A percentile compares a stretch with the other conserved stretches of the same genome.
Conservation (phyloP, 441 rosid species). For the Aleurites moluccanus region DNA sequence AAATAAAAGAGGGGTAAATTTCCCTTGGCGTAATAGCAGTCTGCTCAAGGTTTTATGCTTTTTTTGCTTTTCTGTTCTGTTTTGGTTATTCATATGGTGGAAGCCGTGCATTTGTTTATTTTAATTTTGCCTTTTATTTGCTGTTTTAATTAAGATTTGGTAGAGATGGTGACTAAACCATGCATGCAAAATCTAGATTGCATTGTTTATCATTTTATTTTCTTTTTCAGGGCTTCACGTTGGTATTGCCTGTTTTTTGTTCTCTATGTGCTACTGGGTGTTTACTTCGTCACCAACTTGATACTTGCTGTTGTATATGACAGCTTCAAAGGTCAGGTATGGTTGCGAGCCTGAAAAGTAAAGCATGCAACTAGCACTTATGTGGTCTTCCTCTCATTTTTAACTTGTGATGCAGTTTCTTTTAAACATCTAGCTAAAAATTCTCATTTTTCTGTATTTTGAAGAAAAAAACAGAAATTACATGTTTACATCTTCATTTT, state of each 20-base stretch:
- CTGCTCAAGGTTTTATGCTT: not conserved
- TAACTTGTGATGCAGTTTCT: slow-evolving; percentile 6
- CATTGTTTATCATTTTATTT: slow-evolving; percentile 1
- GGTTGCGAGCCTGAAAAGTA: slow-evolving; percentile 6
- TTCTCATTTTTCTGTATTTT: not conserved
- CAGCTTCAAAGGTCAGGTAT: slow-evolving; percentile 93
- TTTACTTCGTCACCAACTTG: slow-evolving; percentile 97
- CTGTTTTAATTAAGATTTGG: not conserved
- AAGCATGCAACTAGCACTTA: slow-evolving; percentile 7
- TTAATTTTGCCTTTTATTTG: not conserved
- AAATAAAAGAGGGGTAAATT: not conserved
- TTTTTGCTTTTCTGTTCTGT: slow-evolving; percentile 5
- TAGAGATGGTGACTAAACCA: not conserved
- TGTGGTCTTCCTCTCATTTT: slow-evolving; percentile 11
- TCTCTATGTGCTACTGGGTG: slow-evolving; percentile 82
- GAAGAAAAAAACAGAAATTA: not conserved
- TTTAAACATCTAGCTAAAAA: not conserved
- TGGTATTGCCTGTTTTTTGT: slow-evolving; percentile 82
- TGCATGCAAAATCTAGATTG: not conserved
- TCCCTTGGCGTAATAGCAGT: not conserved
- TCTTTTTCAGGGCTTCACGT: slow-evolving; percentile 73
- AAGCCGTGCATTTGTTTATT: not conserved
- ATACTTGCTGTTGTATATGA: slow-evolving; percentile 97
- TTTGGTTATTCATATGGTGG: not conserved
- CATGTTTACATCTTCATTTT: slow-evolving; percentile 26